Conservation (phyloP, 2,329 filamentous ascomycete species). For the Sordariomycetes sp. region DNA sequence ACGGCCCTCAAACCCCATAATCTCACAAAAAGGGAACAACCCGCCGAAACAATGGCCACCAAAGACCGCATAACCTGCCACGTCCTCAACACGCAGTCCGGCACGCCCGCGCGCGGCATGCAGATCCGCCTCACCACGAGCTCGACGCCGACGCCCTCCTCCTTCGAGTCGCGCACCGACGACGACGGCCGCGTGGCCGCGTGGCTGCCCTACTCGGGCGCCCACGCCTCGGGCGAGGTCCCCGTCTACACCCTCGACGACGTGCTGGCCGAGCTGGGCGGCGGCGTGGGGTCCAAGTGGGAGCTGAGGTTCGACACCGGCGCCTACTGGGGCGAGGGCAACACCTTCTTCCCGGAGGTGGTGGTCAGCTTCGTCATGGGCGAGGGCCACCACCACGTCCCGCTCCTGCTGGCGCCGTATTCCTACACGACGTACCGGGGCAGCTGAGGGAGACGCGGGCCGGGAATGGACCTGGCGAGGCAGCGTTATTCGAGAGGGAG, state of each 20-base stretch:
- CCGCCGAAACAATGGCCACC: constrained; percentile 5
- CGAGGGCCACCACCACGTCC: constrained; percentile 69
- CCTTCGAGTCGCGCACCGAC: constrained; percentile 61
- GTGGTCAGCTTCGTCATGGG: constrained; percentile 41
- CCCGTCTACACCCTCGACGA: constrained; percentile 48
- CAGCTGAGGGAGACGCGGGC: constrained; percentile 39
- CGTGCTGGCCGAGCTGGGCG: constrained; percentile 32
- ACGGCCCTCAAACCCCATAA: background rate
- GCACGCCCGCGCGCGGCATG: constrained; percentile 56
- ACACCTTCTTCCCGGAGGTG: constrained; percentile 52
- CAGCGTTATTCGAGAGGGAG: background rate
- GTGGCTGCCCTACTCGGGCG: constrained; percentile 52
- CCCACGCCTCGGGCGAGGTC: constrained; percentile 40
- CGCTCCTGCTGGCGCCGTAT: constrained; percentile 65
- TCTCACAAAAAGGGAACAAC: background rate
- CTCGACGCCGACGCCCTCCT: constrained; percentile 18
- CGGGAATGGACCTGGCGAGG: background rate
- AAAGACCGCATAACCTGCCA: constrained; percentile 74
- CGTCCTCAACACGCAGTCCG: constrained; percentile 71
- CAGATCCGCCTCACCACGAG: constrained; percentile 37
- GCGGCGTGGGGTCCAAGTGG: constrained; percentile 44
- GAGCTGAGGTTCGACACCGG: constrained; percentile 64
- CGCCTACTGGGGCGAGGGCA: constrained; percentile 50
- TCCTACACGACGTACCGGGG: constrained; percentile 77
- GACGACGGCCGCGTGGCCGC: constrained; percentile 61